A percentile compares a stretch with the other conserved stretches of the same genome.
phyloP scores from a whole-genome alignment of 2,329 filamentous ascomycete species.

The Botrytis deweyae region DNA sequence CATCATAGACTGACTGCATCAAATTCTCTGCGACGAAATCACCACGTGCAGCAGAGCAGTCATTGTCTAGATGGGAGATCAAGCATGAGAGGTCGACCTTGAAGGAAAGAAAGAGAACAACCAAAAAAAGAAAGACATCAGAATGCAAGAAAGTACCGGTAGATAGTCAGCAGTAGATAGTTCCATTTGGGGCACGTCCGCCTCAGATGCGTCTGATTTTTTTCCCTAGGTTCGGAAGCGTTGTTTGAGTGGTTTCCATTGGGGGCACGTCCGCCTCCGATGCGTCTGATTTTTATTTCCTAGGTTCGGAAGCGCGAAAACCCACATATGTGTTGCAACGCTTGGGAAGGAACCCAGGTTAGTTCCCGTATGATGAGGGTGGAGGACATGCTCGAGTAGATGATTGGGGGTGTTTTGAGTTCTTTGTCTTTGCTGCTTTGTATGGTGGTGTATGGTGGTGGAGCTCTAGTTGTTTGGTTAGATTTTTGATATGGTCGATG shows the following conservation, averaged over 20 bases:
- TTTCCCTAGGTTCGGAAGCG: neutral
- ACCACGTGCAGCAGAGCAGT: neutral
- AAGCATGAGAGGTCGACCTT: neutral
- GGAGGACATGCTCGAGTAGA: neutral
- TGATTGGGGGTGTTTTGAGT: neutral
- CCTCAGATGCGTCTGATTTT: neutral
- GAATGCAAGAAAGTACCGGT: neutral
- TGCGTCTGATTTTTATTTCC: neutral
- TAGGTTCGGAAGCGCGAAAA: constrained; percentile 2
- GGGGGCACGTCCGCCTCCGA: neutral
- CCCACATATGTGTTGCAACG: constrained; percentile 1
- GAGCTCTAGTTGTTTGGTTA: too few species aligned
- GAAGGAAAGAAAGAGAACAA: neutral
- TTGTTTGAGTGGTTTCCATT: too few species aligned
- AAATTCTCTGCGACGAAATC: too few species aligned
- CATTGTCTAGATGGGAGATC: neutral
- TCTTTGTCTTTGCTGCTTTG: too few species aligned
- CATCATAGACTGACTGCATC: neutral
- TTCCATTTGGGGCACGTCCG: neutral
- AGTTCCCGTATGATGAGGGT: constrained; percentile 4
- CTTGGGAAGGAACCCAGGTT: constrained; percentile 3
- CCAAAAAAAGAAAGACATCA: too few species aligned
- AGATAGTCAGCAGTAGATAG: neutral
- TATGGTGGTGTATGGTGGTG: neutral
- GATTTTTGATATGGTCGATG: neutral